Base-by-base conservation (phyloP, 208 protist genomes). In the Angomonas deanei region DNA sequence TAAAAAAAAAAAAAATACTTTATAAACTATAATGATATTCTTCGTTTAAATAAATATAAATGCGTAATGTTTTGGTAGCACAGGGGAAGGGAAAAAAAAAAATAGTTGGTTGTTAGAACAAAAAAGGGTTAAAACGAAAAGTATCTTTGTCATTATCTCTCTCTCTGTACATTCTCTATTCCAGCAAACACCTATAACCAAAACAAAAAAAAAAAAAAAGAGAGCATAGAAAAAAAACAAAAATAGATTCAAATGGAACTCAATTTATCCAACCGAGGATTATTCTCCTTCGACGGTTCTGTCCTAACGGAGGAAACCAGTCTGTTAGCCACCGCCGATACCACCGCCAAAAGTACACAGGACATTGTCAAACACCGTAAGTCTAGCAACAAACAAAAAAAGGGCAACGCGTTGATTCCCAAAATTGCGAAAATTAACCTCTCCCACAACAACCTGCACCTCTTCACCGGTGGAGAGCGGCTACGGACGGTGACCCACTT, bases 251-350 rank as follows among this genome's bases (percentile, higher is more conserved):
- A 42, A 32, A 93, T 93, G 87, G 77, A 93, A 26, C 67, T 93
- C 39, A 74, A 79, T 59, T 82, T 93, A 62, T 80, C 74, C 15
- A 78, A 81, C 19, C 79, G 77, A 36, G 84, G 84, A 1, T 76
- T 93, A 34, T 76, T 83, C 39, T 72, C 66, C 47, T 91, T 93
- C 64, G 87, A 93, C 57, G 83, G 79, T 0, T 69, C 78, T 8
- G 64, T 49, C 15, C 60, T 82, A n/a, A 42, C 11, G 11, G 36
- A 42, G 15, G 36, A 42, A 42, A 8, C 8, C 11, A 42, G 11
- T 15, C 15, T 42, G 15, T 42, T 42, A 42, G 36, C 36, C n/a
- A n/a, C n/a, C n/a, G n/a, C n/a, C n/a, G n/a, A n/a, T n/a, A n/a
- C n/a, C n/a, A n/a, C n/a, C n/a, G n/a, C n/a, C n/a, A n/a, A n/a